Percentiles rank a stretch among this genome's conserved stretches.
Evolutionary conservation across 495 filamentous ascomycete species (phyloP).

Genomic region (Penicillium psychrofluorescens): DNA sequence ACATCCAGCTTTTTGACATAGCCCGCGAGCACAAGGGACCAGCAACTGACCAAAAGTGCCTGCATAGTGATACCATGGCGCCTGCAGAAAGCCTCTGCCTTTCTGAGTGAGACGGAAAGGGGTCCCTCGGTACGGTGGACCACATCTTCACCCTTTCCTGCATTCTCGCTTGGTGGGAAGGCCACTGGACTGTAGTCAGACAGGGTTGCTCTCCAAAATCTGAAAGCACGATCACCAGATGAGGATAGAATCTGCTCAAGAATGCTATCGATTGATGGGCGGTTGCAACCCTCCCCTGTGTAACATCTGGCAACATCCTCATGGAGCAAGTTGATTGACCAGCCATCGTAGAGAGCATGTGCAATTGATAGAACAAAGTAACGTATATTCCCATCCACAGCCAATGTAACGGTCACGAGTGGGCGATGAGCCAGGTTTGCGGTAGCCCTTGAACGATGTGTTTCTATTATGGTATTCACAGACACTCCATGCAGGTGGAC

Average conservation of each 20-base stretch:
- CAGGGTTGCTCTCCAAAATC: slow-evolving; percentile 35
- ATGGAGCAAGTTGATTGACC: slow-evolving; percentile 64
- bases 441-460: slow-evolving; percentile 14
- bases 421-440: slow-evolving; percentile 3
- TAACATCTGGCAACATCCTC: slow-evolving; percentile 42
- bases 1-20: slow-evolving; percentile 61
- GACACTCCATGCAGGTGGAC: slow-evolving; percentile 10
- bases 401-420: slow-evolving; percentile 9
- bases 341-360: slow-evolving; percentile 86
- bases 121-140: slow-evolving; percentile 24
- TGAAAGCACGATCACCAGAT: slow-evolving; percentile 12
- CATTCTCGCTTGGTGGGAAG: slow-evolving; percentile 9
- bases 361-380: slow-evolving; percentile 46
- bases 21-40: slow-evolving; percentile 55
- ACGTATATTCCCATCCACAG: slow-evolving; percentile 11
- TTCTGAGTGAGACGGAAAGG: slow-evolving; percentile 25
- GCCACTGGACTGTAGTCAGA: slow-evolving; percentile 15
- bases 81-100: slow-evolving; percentile 39
- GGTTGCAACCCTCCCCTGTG: slow-evolving; percentile 13
- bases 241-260: slow-evolving; percentile 20
- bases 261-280: slow-evolving; percentile 20
- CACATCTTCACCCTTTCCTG: slow-evolving; percentile 16
- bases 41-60: slow-evolving; percentile 61
- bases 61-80: slow-evolving; percentile 65
- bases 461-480: slow-evolving; percentile 15